These are phyloP conservation scores for Aquilaria agallochum DNA, from an alignment of 441 rosid genomes.

Conservation along the genomic window DNA sequence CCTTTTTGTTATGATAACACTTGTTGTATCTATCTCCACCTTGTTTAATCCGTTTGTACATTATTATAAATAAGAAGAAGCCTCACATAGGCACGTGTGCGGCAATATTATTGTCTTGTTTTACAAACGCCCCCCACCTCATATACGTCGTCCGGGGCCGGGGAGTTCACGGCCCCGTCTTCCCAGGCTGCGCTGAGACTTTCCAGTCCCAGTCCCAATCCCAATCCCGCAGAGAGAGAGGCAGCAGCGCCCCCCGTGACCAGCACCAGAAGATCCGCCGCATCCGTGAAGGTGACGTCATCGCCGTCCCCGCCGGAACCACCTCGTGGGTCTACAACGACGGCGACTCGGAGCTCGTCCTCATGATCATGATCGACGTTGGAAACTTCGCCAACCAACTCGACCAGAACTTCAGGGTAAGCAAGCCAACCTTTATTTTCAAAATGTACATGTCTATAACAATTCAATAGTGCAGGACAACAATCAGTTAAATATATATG, in stretches of 20 bases:
- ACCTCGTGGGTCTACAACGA: constrained; percentile 35
- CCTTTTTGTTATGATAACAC: no score
- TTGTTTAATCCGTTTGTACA: no score
- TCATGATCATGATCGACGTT: constrained; percentile 22
- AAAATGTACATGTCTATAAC: no score
- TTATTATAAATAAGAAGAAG: no score
- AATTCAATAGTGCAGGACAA: no score
- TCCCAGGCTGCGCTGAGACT: constrained; percentile 34
- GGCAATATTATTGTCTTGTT: no score
- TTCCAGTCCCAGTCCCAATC: constrained; percentile 11
- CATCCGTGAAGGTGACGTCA: constrained; percentile 25
- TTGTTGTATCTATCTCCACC: no score
- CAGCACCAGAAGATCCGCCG: constrained; percentile 32
- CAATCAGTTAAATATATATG: background rate
- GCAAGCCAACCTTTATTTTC: background rate
- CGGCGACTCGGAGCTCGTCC: constrained; percentile 25
- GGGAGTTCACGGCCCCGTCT: constrained; percentile 10
- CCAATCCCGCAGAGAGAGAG: no score
- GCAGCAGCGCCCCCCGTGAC: constrained; percentile 6
- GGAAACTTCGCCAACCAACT: constrained; percentile 29
- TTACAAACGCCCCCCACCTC: constrained; percentile 10
- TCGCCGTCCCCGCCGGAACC: constrained; percentile 29
- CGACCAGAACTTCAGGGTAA: constrained; percentile 25
- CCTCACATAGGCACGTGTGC: no score
- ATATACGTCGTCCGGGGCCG: constrained; percentile 1